These are phyloP conservation scores for Gilbertella persicaria DNA, from an alignment of 371 early-diverging fungal species.

Conservation along the genomic window DNA sequence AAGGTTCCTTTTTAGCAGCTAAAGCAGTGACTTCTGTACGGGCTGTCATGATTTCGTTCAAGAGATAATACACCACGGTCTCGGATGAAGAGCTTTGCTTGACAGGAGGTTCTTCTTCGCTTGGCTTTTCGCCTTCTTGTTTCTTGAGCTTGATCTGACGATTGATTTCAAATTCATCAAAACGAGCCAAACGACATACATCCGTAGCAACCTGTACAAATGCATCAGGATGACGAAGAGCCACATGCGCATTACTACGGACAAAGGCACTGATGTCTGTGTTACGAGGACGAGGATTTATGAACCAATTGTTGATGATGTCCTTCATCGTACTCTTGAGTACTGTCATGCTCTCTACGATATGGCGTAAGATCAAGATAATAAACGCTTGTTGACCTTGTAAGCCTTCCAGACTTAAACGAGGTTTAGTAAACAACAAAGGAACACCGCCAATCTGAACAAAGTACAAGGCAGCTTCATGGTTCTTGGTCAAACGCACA, in stretches of 20 bases:
- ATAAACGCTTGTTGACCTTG: slow-evolving; percentile 74
- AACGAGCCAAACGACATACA: slow-evolving; percentile 67
- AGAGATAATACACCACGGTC: slow-evolving; percentile 35
- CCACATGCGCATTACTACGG: slow-evolving; percentile 72
- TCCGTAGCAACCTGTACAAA: slow-evolving; percentile 71
- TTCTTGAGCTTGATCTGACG: slow-evolving; percentile 53
- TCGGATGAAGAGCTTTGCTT: slow-evolving; percentile 28
- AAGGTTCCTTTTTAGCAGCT: slow-evolving; percentile 16
- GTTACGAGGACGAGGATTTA: slow-evolving; percentile 67
- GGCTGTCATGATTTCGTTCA: slow-evolving; percentile 39
- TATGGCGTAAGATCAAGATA: slow-evolving; percentile 84
- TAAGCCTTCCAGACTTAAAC: slow-evolving; percentile 55
- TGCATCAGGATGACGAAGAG: slow-evolving; percentile 69
- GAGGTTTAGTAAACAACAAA: slow-evolving; percentile 54
- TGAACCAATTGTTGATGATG: slow-evolving; percentile 76
- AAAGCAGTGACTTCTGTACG: slow-evolving; percentile 17
- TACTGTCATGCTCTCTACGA: slow-evolving; percentile 74
- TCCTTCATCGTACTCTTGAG: slow-evolving; percentile 74
- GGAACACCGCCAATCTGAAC: slow-evolving; percentile 68
- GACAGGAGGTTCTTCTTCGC: background rate
- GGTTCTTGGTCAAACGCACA: slow-evolving; percentile 78
- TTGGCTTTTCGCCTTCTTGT: slow-evolving; percentile 2
- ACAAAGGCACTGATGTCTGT: slow-evolving; percentile 76
- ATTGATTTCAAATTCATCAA: slow-evolving; percentile 56
- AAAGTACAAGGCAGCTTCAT: slow-evolving; percentile 66